Percentiles rank a stretch among this genome's conserved stretches.
Evolutionary conservation across 2,329 filamentous ascomycete species (phyloP).

Genomic region (Paecilomyces niveus): DNA sequence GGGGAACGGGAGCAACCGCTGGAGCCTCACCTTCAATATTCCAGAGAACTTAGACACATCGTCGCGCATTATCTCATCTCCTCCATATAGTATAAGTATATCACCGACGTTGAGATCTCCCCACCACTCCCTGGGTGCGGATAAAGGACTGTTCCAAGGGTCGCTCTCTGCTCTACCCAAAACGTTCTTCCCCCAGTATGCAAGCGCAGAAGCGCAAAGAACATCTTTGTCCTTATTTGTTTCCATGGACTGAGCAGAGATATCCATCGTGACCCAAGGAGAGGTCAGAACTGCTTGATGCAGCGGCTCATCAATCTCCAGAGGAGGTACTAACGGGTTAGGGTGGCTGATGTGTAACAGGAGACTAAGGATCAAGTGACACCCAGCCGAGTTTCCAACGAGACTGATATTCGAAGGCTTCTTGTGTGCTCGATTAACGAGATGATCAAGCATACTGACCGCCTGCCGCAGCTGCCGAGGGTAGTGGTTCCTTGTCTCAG

Average conservation of each 20-base stretch:
- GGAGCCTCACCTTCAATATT: neutral
- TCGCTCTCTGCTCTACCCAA: neutral
- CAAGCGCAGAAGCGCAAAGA: neutral
- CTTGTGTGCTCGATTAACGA: constrained; percentile 2
- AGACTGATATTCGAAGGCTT: constrained; percentile 2
- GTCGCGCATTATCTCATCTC: constrained; percentile 4
- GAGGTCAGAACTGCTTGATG: constrained; percentile 1
- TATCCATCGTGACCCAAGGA: constrained; percentile 4
- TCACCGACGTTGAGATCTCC: constrained; percentile 3
- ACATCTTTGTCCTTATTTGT: constrained; percentile 1
- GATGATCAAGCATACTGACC: constrained; percentile 1
- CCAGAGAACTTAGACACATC: constrained; percentile 1
- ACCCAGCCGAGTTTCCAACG: constrained; percentile 4
- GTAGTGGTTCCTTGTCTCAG: constrained; percentile 1
- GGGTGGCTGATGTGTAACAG: constrained; percentile 3
- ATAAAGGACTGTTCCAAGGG: constrained; percentile 4
- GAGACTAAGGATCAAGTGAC: constrained; percentile 1
- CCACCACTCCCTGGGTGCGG: constrained; percentile 4
- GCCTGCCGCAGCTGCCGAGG: constrained; percentile 5
- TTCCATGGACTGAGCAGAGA: constrained; percentile 1
- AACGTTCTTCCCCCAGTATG: constrained; percentile 4
- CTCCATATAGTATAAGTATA: constrained; percentile 2
- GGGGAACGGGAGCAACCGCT: too few relatives aligned
- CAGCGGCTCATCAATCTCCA: neutral
- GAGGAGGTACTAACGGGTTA: neutral